Percentiles rank a stretch among this genome's conserved stretches.
Conservation (phyloP, 306 rosid genomes). For the Vigna angularis region DNA sequence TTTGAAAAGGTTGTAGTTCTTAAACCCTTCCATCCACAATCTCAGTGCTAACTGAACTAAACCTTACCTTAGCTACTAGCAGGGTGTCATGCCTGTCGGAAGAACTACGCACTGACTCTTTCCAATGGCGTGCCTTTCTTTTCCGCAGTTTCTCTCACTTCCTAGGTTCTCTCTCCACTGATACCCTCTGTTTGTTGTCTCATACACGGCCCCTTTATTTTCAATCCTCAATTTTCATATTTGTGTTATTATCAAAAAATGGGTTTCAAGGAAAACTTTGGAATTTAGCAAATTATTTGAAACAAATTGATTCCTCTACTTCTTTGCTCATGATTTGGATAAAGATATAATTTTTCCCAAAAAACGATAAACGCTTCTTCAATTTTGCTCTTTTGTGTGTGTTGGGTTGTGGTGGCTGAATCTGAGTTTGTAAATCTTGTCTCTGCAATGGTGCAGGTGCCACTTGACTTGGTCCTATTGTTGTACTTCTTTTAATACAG, state of each 20-base stretch:
- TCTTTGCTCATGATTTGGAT: background rate
- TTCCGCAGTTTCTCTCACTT: constrained; percentile 61
- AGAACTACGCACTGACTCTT: constrained; percentile 41
- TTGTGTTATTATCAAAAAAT: constrained; percentile 21
- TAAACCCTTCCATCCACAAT: constrained; percentile 43
- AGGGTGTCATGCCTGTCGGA: constrained; percentile 44
- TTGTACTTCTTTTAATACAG: constrained; percentile 48
- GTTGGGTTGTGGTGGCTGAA: constrained; percentile 26
- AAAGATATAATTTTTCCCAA: background rate
- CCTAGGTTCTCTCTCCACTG: constrained; percentile 64
- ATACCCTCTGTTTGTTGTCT: background rate
- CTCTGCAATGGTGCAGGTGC: constrained; percentile 62
- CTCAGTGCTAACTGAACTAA: constrained; percentile 29
- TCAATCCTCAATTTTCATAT: background rate
- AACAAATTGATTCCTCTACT: background rate
- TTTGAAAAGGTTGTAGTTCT: constrained; percentile 30
- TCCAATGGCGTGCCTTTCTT: constrained; percentile 71
- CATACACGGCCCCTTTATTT: background rate
- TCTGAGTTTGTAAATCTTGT: constrained; percentile 36
- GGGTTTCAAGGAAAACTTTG: constrained; percentile 18
- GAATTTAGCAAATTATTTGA: constrained; percentile 10
- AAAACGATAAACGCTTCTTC: background rate
- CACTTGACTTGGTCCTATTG: constrained; percentile 51
- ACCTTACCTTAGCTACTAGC: constrained; percentile 47
- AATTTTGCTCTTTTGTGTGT: background rate